Percentiles rank a stretch among this genome's conserved stretches.
Conservation (phyloP, 768 basidiomycete genomes). For the Dacryopinax primogenitus region DNA sequence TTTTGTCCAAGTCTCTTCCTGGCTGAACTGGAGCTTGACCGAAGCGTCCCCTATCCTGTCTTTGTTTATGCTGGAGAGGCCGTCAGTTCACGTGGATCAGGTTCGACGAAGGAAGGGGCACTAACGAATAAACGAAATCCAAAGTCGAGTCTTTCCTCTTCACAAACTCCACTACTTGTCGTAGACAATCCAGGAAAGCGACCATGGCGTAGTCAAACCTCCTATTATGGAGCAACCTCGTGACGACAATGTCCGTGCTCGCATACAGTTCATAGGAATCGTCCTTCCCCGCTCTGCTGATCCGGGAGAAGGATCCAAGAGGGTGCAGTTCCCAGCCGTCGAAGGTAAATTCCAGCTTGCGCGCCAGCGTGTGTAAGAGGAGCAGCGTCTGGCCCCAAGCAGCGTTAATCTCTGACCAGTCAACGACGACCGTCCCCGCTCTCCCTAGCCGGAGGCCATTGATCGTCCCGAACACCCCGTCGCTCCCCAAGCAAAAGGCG, state of each 20-base stretch:
- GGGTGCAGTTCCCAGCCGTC: constrained; percentile 74
- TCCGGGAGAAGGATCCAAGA: constrained; percentile 87
- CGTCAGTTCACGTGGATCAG: constrained; percentile 7
- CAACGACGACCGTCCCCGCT: constrained; percentile 65
- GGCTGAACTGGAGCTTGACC: constrained; percentile 85
- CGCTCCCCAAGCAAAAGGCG: constrained; percentile 88
- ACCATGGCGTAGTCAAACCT: constrained; percentile 96
- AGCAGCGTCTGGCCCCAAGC: constrained; percentile 97
- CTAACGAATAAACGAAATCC: constrained; percentile 82
- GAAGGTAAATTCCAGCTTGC: constrained; percentile 82
- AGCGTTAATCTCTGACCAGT: constrained; percentile 98
- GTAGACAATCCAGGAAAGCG: constrained; percentile 86
- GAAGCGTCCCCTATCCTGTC: constrained; percentile 95
- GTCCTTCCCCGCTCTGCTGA: constrained; percentile 69
- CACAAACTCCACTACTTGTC: constrained; percentile 80
- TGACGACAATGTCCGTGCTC: constrained; percentile 83
- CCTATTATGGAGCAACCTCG: constrained; percentile 76
- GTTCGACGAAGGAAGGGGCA: constrained; percentile 19
- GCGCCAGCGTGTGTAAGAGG: constrained; percentile 76
- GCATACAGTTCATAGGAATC: constrained; percentile 62
- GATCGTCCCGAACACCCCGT: constrained; percentile 94
- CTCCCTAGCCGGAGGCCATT: constrained; percentile 87
- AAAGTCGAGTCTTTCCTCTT: constrained; percentile 55
- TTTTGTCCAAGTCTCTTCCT: constrained; percentile 92
- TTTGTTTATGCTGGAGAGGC: constrained; percentile 58